Evolutionary conservation across 2,329 filamentous ascomycete species (phyloP).

Genomic region (Rhynchosporium secalis): DNA sequence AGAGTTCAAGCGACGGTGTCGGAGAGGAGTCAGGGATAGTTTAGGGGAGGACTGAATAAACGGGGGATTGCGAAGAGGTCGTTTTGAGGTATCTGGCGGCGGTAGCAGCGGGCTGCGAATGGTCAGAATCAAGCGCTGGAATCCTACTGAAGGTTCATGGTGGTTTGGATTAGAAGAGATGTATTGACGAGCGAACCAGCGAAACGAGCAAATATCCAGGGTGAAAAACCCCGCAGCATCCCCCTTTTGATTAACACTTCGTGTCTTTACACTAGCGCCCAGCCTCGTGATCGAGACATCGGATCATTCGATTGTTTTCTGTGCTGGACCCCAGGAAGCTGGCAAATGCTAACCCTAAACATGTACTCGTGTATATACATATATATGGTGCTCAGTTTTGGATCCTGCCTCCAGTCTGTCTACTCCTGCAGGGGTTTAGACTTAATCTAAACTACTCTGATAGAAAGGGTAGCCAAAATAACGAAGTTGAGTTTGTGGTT

Average conservation of each 20-base stretch:
- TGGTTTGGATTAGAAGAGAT: background rate
- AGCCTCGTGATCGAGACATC: too few relatives aligned
- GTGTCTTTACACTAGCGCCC: too few relatives aligned
- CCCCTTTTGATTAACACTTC: background rate
- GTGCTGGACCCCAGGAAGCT: too few relatives aligned
- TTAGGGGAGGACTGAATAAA: constrained; percentile 64
- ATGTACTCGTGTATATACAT: too few relatives aligned
- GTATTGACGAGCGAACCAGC: constrained; percentile 4
- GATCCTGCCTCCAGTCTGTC: too few relatives aligned
- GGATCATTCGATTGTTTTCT: too few relatives aligned
- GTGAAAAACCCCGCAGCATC: background rate
- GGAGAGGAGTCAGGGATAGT: constrained; percentile 79
- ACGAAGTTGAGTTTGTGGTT: too few relatives aligned
- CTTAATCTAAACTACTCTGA: too few relatives aligned
- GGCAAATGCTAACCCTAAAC: too few relatives aligned
- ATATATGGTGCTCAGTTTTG: too few relatives aligned
- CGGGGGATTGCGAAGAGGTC: background rate
- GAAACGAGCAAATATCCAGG: background rate
- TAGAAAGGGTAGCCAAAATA: too few relatives aligned
- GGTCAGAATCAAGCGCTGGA: background rate
- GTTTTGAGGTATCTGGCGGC: background rate
- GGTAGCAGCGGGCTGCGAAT: background rate
- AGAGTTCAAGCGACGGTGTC: constrained; percentile 77
- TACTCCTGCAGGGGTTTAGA: too few relatives aligned
- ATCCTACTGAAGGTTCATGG: background rate